phyloP scores from a whole-genome alignment of 139 green algal genomes.

The Auxenochlorella pyrenoidosa region DNA sequence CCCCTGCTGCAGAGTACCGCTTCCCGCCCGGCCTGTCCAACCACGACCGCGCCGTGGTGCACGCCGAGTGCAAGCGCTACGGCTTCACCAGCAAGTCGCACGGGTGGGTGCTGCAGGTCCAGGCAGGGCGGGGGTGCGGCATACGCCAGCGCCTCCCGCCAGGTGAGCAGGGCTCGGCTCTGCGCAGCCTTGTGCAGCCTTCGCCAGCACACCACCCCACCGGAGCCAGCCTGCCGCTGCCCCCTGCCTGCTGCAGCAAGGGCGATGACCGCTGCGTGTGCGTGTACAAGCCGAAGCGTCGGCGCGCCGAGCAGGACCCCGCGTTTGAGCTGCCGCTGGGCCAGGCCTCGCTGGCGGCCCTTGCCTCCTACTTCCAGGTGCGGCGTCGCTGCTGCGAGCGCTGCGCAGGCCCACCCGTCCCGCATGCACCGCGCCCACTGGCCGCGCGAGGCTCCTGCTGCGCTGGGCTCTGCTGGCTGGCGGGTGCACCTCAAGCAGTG shows the following conservation, averaged over 20 bases:
- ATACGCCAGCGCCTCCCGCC: neutral
- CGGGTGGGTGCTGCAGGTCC: constrained; percentile 37
- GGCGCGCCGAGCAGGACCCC: neutral
- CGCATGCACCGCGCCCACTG: too few species aligned
- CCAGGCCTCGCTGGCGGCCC: constrained; percentile 6
- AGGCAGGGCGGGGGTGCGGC: neutral
- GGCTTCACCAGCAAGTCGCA: constrained; percentile 68
- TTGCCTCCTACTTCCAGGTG: constrained; percentile 53
- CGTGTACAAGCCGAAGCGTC: constrained; percentile 47
- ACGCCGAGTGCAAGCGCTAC: constrained; percentile 72
- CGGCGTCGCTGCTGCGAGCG: neutral
- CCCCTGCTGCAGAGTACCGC: constrained; percentile 57
- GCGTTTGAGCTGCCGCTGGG: constrained; percentile 48
- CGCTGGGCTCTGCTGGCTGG: neutral
- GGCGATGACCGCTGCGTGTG: constrained; percentile 37
- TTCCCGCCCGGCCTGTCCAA: constrained; percentile 78
- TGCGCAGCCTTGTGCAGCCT: neutral
- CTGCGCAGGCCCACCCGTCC: too few species aligned
- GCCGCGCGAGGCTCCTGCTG: too few species aligned
- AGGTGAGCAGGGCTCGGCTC: neutral
- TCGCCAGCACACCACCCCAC: too few species aligned
- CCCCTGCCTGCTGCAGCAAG: constrained; percentile 38
- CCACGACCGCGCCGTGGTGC: constrained; percentile 79
- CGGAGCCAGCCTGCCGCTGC: neutral
- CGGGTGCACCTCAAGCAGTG: neutral